phyloP scores from a whole-genome alignment of 495 filamentous ascomycete species.

The Talaromyces nanjingensis region DNA sequence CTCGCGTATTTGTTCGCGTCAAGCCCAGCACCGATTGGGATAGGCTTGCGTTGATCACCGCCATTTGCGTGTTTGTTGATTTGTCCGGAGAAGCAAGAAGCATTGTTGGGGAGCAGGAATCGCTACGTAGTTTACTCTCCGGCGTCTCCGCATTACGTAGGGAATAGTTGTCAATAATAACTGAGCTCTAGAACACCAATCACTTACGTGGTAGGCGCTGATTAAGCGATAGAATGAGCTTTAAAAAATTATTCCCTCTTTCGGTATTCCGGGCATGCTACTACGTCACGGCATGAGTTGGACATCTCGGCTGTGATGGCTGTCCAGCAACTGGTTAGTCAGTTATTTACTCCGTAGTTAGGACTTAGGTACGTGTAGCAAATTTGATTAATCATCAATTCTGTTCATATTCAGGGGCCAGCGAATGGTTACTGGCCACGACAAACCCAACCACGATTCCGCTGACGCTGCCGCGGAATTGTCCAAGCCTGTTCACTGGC shows the following conservation, averaged over 20 bases:
- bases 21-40: not conserved
- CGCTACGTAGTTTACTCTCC: not conserved
- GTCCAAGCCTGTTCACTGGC: not conserved
- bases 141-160: not conserved
- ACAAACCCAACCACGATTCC: not conserved
- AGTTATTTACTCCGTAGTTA: not conserved
- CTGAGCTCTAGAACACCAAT: not conserved
- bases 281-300: not conserved
- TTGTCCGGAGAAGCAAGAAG: conserved; percentile 27
- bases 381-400: not conserved
- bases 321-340: not conserved
- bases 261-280: not conserved
- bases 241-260: not conserved
- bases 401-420: not conserved
- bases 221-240: not conserved
- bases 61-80: not conserved
- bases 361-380: not conserved
- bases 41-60: not conserved
- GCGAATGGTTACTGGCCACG: not conserved
- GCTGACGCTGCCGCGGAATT: not conserved
- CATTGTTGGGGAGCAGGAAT: conserved; percentile 14
- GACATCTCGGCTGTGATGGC: not conserved
- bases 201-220: not conserved
- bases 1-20: not conserved
- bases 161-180: not conserved